Conservation (phyloP, 345 rosid species). For the Dipteronia dyeriana region DNA sequence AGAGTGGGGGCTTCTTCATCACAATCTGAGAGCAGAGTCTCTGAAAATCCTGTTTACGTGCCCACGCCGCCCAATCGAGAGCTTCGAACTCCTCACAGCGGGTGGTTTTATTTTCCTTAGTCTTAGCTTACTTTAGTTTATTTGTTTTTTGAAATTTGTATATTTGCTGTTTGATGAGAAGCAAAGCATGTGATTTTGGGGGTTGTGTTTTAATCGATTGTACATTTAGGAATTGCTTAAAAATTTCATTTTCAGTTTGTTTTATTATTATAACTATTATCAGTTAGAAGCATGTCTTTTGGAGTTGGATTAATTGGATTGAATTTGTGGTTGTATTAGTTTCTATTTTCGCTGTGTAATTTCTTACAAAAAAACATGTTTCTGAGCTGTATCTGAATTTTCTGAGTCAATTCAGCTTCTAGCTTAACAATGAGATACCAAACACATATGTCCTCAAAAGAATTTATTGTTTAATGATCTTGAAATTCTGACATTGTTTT, state of each 20-base stretch:
- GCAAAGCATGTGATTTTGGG: neutral
- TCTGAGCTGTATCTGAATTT: no score
- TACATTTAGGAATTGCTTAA: neutral
- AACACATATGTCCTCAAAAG: no score
- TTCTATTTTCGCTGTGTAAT: no score
- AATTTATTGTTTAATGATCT: no score
- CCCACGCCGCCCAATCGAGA: constrained; percentile 69
- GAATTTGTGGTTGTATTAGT: no score
- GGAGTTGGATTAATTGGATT: no score
- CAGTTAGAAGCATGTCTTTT: no score
- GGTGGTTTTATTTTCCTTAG: constrained; percentile 36
- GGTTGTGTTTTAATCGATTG: neutral
- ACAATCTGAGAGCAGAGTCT: neutral
- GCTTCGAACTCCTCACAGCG: constrained; percentile 95
- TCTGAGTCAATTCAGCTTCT: no score
- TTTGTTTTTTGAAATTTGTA: no score
- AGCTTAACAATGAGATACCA: no score
- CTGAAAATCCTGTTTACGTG: constrained; percentile 55
- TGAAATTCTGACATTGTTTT: no score
- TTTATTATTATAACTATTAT: neutral
- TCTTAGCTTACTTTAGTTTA: neutral
- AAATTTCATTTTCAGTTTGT: neutral
- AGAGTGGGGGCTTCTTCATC: constrained; percentile 22
- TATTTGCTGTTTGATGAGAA: neutral
- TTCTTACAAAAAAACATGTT: no score